Percentiles rank a stretch among this genome's conserved stretches.
These are phyloP conservation scores for Paratrypanosoma confusum DNA, from an alignment of 208 protist genomes.

Conservation along the genomic window DNA sequence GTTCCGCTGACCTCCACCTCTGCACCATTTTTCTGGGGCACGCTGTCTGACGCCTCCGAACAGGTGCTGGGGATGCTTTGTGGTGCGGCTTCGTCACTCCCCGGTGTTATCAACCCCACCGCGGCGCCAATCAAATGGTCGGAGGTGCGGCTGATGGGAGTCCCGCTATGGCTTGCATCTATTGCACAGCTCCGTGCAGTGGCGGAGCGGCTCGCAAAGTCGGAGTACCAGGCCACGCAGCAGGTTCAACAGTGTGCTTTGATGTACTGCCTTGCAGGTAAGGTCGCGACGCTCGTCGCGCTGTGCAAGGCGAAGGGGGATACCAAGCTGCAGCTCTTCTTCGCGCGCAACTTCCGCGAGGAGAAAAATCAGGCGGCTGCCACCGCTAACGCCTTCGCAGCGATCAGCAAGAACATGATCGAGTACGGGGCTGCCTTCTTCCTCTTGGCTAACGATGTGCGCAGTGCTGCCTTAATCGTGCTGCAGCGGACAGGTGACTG, in stretches of 20 bases:
- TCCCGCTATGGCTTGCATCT: slow-evolving; percentile 60
- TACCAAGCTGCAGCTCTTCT: slow-evolving; percentile 75
- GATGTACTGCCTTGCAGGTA: slow-evolving; percentile 80
- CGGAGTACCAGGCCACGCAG: slow-evolving; percentile 59
- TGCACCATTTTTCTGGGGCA: too few species aligned
- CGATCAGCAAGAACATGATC: slow-evolving; percentile 78
- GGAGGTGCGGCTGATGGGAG: slow-evolving; percentile 43
- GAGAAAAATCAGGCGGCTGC: slow-evolving; percentile 59
- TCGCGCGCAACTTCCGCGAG: slow-evolving; percentile 75
- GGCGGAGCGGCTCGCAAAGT: slow-evolving; percentile 63
- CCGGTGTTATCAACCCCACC: background rate
- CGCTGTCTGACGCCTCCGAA: slow-evolving; percentile 5
- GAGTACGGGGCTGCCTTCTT: slow-evolving; percentile 90
- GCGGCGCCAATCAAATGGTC: slow-evolving; percentile 27
- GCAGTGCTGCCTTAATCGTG: slow-evolving; percentile 77
- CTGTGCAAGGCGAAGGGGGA: slow-evolving; percentile 86
- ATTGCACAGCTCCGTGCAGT: slow-evolving; percentile 38
- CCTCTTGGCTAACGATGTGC: slow-evolving; percentile 74
- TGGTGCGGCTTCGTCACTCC: background rate
- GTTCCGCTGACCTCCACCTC: too few species aligned
- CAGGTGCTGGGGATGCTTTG: background rate
- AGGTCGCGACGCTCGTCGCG: slow-evolving; percentile 70
- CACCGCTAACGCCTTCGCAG: slow-evolving; percentile 84
- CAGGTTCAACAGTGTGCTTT: slow-evolving; percentile 74
- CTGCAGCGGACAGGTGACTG: slow-evolving; percentile 64